A percentile compares a stretch with the other conserved stretches of the same genome.
phyloP scores from a whole-genome alignment of 139 green algal species.

The Chlorella sp. region DNA sequence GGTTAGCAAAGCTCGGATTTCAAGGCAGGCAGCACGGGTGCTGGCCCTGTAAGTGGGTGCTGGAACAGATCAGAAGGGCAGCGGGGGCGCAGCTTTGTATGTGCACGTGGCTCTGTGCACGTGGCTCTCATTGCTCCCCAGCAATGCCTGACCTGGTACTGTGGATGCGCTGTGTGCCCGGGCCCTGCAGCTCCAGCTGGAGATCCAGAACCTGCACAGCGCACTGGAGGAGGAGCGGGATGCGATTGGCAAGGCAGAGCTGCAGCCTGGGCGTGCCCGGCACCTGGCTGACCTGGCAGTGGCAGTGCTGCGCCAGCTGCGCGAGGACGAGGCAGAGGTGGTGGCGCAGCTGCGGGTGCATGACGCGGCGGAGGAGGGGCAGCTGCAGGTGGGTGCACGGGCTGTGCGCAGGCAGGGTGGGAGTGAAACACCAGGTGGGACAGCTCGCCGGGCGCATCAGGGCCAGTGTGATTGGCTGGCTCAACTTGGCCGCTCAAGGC shows the following conservation, averaged over 20 bases:
- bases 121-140: too few relatives aligned
- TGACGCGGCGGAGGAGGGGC: not conserved
- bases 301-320: not conserved
- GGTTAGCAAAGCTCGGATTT: not conserved
- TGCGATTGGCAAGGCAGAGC: constrained; percentile 33
- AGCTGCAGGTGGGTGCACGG: not conserved
- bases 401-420: too few relatives aligned
- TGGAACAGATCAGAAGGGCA: too few relatives aligned
- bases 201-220: not conserved
- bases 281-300: not conserved
- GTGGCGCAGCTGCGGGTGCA: not conserved
- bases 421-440: too few relatives aligned
- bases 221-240: constrained; percentile 63
- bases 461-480: not conserved
- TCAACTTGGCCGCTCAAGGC: too few relatives aligned
- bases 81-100: too few relatives aligned
- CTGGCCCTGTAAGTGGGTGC: too few relatives aligned
- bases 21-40: not conserved
- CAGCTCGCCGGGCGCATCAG: too few relatives aligned
- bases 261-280: not conserved
- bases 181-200: constrained; percentile 51
- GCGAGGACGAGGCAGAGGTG: constrained; percentile 59
- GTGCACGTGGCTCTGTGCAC: not conserved
- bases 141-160: too few relatives aligned
- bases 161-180: too few relatives aligned